A percentile compares a stretch with the other conserved stretches of the same genome.
phyloP scores from a whole-genome alignment of 1,284 basidiomycete genomes.

The Apiotrichum porosum region DNA sequence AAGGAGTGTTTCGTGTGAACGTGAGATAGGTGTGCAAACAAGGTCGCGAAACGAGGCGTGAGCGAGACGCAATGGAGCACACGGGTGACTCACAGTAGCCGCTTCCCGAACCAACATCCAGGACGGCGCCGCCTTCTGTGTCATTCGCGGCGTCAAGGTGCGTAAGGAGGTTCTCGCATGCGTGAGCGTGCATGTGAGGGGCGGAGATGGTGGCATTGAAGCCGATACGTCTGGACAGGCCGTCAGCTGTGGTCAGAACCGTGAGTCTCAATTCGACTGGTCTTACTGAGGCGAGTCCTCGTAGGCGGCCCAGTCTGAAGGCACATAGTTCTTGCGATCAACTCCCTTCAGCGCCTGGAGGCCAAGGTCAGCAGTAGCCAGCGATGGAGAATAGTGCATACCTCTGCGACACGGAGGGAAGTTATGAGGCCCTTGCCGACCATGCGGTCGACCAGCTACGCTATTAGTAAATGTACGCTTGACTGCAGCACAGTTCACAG shows the following conservation, averaged over 20 bases:
- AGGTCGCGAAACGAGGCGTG: not conserved
- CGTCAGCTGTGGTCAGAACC: not conserved
- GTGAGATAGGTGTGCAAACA: too few relatives aligned
- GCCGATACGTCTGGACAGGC: conserved; percentile 36
- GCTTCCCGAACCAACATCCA: conserved; percentile 50
- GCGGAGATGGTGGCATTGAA: conserved; percentile 49
- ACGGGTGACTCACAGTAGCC: conserved; percentile 65
- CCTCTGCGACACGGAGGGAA: conserved; percentile 33
- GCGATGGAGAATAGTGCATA: too few relatives aligned
- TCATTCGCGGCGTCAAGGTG: conserved; percentile 21
- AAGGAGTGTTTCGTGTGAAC: too few relatives aligned
- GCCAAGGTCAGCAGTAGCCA: too few relatives aligned
- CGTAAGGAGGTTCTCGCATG: conserved; percentile 38
- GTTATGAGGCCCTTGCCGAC: conserved; percentile 31
- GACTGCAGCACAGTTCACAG: too few relatives aligned
- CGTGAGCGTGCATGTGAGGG: conserved; percentile 49
- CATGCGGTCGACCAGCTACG: conserved; percentile 42
- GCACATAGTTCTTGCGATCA: conserved; percentile 43
- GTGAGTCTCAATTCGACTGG: not conserved
- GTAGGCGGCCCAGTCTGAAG: conserved; percentile 26
- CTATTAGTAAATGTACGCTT: not conserved
- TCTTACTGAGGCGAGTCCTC: conserved; percentile 47
- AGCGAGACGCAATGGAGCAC: too few relatives aligned
- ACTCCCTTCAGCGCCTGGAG: conserved; percentile 44
- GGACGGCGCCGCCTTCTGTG: conserved; percentile 20